phyloP scores from a whole-genome alignment of 192 early-diverging fungal species.

The Coemansia sp. region DNA sequence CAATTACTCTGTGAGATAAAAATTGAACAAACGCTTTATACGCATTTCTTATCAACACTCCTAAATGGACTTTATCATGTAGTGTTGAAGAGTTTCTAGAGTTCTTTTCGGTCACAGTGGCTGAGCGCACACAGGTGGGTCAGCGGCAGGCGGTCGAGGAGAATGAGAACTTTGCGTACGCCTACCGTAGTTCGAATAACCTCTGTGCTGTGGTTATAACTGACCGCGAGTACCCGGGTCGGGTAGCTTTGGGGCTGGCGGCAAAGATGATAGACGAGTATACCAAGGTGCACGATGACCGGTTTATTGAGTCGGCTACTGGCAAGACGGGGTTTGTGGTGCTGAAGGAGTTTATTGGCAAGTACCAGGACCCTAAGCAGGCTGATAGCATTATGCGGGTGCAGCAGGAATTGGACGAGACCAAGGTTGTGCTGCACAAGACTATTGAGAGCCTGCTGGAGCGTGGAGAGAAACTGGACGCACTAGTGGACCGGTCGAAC shows the following conservation, averaged over 20 bases:
- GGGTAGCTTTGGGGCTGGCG: constrained; percentile 84
- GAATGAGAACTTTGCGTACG: constrained; percentile 80
- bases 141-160: constrained; percentile 81
- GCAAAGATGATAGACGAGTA: constrained; percentile 92
- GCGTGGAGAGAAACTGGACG: constrained; percentile 88
- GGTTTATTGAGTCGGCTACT: constrained; percentile 26
- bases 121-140: constrained; percentile 80
- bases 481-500: constrained; percentile 81
- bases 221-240: constrained; percentile 87
- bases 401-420: constrained; percentile 96
- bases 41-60: too few species aligned
- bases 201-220: constrained; percentile 78
- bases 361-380: constrained; percentile 91
- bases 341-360: constrained; percentile 68
- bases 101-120: constrained; percentile 82
- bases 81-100: constrained; percentile 87
- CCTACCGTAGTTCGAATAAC: constrained; percentile 72
- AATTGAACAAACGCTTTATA: too few species aligned
- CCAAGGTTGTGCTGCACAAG: constrained; percentile 92
- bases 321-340: constrained; percentile 67
- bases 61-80: background rate
- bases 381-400: constrained; percentile 92
- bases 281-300: constrained; percentile 59
- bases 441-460: constrained; percentile 91
- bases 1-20: background rate